Conservation (phyloP, 192 early-diverging fungal genomes). For the Lobosporangium transversale region DNA sequence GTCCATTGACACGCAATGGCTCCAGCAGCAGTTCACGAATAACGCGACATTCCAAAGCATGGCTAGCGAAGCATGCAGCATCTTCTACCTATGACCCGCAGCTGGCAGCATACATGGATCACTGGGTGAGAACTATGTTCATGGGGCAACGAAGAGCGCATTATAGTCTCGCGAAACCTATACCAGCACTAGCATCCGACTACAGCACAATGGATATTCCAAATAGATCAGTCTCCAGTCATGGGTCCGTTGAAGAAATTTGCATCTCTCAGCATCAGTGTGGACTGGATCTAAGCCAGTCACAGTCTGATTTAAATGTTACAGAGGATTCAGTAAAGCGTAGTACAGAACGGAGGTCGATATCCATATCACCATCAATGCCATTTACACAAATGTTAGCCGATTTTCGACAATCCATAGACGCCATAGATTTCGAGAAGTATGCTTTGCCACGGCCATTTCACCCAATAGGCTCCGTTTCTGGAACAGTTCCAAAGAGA, state of each 20-base stretch:
- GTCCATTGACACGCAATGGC: background rate
- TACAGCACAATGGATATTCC: conserved; percentile 12
- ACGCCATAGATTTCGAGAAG: conserved; percentile 5
- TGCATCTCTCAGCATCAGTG: background rate
- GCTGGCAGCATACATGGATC: conserved; percentile 38
- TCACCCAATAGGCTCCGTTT: background rate
- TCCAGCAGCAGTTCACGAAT: background rate
- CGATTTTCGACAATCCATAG: conserved; percentile 9
- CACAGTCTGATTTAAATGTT: too few relatives aligned
- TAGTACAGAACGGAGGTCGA: too few relatives aligned
- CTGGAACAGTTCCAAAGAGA: background rate
- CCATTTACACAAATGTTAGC: too few relatives aligned
- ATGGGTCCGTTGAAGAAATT: background rate
- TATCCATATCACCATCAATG: too few relatives aligned
- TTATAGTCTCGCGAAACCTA: conserved; percentile 30
- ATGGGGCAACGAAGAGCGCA: conserved; percentile 21
- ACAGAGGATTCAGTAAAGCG: too few relatives aligned
- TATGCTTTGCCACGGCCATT: conserved; percentile 3
- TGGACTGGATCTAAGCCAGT: too few relatives aligned
- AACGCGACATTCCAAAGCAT: conserved; percentile 1
- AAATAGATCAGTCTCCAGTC: background rate
- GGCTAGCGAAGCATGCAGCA: background rate
- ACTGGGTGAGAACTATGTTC: conserved; percentile 26
- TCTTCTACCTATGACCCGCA: conserved; percentile 29
- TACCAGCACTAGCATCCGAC: background rate